These are phyloP conservation scores for Cercospora sp. DNA, from an alignment of 2,329 filamentous ascomycete species.

Conservation along the genomic window DNA sequence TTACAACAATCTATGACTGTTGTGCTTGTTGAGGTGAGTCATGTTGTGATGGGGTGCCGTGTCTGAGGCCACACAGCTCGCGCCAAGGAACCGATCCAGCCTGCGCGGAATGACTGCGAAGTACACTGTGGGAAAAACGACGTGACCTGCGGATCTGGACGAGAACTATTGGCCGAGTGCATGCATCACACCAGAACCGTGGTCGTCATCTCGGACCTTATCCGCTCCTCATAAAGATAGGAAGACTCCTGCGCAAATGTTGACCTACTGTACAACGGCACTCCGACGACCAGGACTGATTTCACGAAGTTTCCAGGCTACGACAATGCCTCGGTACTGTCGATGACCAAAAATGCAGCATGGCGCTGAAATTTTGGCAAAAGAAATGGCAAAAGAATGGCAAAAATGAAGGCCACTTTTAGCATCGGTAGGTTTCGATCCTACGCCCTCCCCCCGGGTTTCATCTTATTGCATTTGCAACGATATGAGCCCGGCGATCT, in stretches of 20 bases:
- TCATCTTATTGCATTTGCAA: background rate
- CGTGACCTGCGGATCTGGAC: background rate
- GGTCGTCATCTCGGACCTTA: background rate
- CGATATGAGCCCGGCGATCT: constrained; percentile 25
- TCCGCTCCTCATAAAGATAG: background rate
- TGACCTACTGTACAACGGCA: background rate
- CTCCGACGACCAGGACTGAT: background rate
- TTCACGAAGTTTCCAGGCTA: background rate
- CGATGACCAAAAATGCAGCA: background rate
- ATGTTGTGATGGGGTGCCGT: background rate
- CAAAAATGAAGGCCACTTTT: constrained; percentile 12
- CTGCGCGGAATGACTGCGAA: background rate
- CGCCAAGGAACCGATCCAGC: background rate
- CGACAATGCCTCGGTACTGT: background rate
- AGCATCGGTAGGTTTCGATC: constrained; percentile 25
- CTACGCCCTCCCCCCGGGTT: constrained; percentile 25
- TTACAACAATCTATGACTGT: background rate
- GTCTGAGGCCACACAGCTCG: background rate
- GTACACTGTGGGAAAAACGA: background rate
- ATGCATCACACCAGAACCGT: background rate
- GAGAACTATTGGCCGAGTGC: background rate
- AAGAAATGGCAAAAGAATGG: background rate
- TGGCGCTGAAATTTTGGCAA: background rate
- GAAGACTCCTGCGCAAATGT: background rate
- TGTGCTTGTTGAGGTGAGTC: background rate